Evolutionary conservation across 495 filamentous ascomycete species (phyloP).

Genomic region (Annulohypoxylon moriforme): DNA sequence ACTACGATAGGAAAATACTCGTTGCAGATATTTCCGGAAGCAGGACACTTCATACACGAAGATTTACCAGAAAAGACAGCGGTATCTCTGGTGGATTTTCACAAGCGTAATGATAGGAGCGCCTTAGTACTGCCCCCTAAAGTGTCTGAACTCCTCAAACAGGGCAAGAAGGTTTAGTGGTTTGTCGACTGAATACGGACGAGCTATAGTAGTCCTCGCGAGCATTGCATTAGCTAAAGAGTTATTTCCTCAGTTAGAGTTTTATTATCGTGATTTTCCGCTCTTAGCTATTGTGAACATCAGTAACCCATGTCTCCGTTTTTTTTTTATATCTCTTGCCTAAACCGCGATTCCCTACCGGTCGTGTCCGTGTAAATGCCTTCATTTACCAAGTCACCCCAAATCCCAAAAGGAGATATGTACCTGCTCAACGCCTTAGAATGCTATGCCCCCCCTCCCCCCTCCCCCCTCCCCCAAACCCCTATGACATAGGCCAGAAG

Average conservation of each 20-base stretch:
- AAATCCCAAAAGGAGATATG: conserved; percentile 10
- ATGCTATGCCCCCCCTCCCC: conserved; percentile 36
- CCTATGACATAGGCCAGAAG: too few relatives aligned
- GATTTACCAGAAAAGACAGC: conserved; percentile 92
- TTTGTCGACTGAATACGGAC: background rate
- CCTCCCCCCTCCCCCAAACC: too few relatives aligned
- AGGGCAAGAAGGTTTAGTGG: conserved; percentile 63
- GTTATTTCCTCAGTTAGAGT: background rate
- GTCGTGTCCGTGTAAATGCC: conserved; percentile 31
- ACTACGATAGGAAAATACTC: conserved; percentile 85
- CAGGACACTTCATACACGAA: conserved; percentile 96
- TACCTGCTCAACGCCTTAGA: conserved; percentile 40
- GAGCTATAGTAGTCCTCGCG: background rate
- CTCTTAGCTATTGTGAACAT: background rate
- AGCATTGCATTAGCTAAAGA: background rate
- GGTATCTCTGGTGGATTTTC: conserved; percentile 85
- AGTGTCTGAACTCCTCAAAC: conserved; percentile 69
- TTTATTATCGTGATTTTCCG: background rate
- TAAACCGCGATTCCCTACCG: conserved; percentile 4
- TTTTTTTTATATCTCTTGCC: conserved; percentile 8
- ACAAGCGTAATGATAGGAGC: conserved; percentile 86
- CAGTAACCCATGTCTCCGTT: background rate
- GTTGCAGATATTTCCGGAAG: conserved; percentile 91
- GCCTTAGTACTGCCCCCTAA: conserved; percentile 90
- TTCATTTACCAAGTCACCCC: background rate